Percentiles rank a stretch among this genome's conserved stretches.
phyloP scores from a whole-genome alignment of 1,139 yeast species.

The Saccharomyces hybrid region DNA sequence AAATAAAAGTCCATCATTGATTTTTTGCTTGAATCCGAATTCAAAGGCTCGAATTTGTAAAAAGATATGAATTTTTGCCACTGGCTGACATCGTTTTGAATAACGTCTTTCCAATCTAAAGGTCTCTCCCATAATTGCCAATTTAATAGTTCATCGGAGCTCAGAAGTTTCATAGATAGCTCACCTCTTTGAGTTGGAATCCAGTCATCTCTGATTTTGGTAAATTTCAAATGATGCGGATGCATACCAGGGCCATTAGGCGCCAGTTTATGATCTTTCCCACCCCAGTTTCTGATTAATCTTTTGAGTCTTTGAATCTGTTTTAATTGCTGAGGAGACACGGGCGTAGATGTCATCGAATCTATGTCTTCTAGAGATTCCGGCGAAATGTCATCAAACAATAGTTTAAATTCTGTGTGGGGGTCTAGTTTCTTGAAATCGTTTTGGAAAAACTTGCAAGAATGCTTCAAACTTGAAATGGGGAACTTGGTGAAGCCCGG shows the following conservation, averaged over 20 bases:
- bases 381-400: slow-evolving; percentile 67
- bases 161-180: slow-evolving; percentile 52
- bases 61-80: slow-evolving; percentile 43
- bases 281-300: slow-evolving; percentile 74
- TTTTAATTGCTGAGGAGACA: slow-evolving; percentile 57
- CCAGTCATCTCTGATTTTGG: slow-evolving; percentile 77
- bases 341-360: slow-evolving; percentile 43
- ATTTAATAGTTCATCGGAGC: slow-evolving; percentile 36
- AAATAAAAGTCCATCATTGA: slow-evolving; percentile 59
- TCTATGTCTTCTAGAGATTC: slow-evolving; percentile 71
- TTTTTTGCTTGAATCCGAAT: slow-evolving; percentile 31
- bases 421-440: slow-evolving; percentile 61
- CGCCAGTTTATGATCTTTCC: slow-evolving; percentile 61
- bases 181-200: slow-evolving; percentile 63
- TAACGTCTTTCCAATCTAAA: slow-evolving; percentile 43
- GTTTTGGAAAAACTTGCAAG: slow-evolving; percentile 36
- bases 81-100: slow-evolving; percentile 39
- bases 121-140: slow-evolving; percentile 35
- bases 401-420: slow-evolving; percentile 62
- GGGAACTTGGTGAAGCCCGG: slow-evolving; percentile 39
- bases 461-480: slow-evolving; percentile 35
- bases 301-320: slow-evolving; percentile 57
- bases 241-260: slow-evolving; percentile 56
- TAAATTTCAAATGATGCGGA: slow-evolving; percentile 51
- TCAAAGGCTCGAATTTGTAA: slow-evolving; percentile 43